Evolutionary conservation across 257 asterid species (phyloP).

Genomic region (Capsicum rhomboideum): DNA sequence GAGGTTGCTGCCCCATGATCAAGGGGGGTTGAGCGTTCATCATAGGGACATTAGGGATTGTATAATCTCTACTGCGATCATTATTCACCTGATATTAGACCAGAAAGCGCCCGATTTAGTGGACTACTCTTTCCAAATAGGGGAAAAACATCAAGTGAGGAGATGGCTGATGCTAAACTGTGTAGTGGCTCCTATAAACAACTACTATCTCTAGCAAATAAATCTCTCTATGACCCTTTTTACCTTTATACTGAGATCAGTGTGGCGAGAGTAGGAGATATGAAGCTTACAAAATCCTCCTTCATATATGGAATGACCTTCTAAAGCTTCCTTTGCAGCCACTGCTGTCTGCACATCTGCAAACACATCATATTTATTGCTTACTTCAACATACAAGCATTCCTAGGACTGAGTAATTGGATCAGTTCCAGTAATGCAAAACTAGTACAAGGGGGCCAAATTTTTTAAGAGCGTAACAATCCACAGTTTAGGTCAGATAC

Average conservation of each 20-base stretch:
- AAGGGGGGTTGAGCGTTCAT: conserved; percentile 59
- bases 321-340: conserved; percentile 91
- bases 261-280: conserved; percentile 88
- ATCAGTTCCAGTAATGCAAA: background rate
- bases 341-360: conserved; percentile 96
- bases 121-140: background rate
- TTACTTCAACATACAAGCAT: background rate
- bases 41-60: conserved; percentile 45
- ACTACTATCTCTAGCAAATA: background rate
- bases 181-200: background rate
- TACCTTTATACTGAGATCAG: conserved; percentile 97
- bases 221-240: background rate
- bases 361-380: conserved; percentile 3
- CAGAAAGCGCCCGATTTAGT: background rate
- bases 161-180: background rate
- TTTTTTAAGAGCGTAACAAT: background rate
- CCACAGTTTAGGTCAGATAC: background rate
- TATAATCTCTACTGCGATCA: conserved; percentile 91
- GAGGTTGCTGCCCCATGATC: conserved; percentile 67
- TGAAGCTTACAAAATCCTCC: conserved; percentile 99
- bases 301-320: conserved; percentile 95
- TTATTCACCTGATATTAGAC: conserved; percentile 60
- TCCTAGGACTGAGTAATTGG: background rate
- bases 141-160: background rate
- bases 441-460: background rate